Base-by-base conservation (phyloP, 1,139 yeast species). In the Pichia sp. region DNA sequence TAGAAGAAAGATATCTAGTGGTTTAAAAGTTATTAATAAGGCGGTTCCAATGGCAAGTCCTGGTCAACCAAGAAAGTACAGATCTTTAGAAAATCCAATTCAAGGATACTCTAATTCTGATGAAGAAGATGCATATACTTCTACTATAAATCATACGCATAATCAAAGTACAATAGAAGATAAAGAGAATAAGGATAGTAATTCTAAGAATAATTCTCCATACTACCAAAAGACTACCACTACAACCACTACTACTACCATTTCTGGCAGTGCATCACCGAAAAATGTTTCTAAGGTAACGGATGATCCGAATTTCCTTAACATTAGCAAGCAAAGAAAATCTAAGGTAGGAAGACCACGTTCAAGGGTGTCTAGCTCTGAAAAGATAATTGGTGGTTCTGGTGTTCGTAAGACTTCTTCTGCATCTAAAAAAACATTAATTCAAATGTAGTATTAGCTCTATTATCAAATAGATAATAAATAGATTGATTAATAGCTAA, bases 1-100 rank as follows among this genome's bases (percentile, higher is more conserved):
- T 64, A 76, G 94, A 61, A 73, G 87, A 54, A 80, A 78, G 55
- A 73, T 85, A 46, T 78, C 89, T 43, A 83, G 86, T 25, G 74
- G 85, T 50, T 84, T 85, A 40, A 76, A 79, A 40, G 78, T 82
- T 53, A 49, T 59, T 5, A 85, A 78, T 58, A 77, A 82, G 26
- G 94, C 92, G 0, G 89, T 92, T 30, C 98, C 97, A 3, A 79
- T 78, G 56, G 88, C 88, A 45, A 87, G 96, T 2, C 97, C 98
- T 0, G 98, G 98, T 2, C 98, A 92, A 67, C 98, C 98, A 34
- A 78, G 98, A 63, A 92, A 92, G 62, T 63, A 62, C 44, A 55
- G 66, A 41, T 42, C 60, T 7, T 47, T 65, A 39, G 54, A 59
- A 29, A 62, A 57, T 37, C 53, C 56, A 28, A 57, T 56, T 44